Percentiles rank a stretch among this genome's conserved stretches.
Evolutionary conservation across 768 basidiomycete species (phyloP).

Genomic region (Collybia mongolica): DNA sequence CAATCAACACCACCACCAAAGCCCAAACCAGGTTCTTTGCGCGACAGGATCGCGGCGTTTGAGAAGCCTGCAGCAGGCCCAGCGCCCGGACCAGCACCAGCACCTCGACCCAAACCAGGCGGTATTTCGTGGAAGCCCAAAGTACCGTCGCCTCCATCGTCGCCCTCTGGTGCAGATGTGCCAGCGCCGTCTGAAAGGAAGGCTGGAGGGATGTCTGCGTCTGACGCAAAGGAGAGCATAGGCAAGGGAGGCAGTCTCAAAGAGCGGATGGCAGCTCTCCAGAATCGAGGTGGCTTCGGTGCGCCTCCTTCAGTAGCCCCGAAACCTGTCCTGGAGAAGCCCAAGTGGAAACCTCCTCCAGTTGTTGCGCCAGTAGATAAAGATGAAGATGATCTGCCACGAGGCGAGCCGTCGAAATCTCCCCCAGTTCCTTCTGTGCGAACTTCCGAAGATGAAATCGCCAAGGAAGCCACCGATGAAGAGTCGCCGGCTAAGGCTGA

Average conservation of each 20-base stretch:
- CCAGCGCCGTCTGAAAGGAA: conserved; percentile 22
- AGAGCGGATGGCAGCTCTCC: conserved; percentile 94
- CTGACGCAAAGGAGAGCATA: conserved; percentile 88
- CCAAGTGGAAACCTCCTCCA: conserved; percentile 87
- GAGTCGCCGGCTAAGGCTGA: conserved; percentile 14
- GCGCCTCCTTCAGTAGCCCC: conserved; percentile 51
- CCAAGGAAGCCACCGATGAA: conserved; percentile 16
- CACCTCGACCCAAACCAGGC: conserved; percentile 65
- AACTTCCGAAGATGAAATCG: conserved; percentile 16
- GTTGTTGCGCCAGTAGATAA: conserved; percentile 41
- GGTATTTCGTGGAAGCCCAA: conserved; percentile 74
- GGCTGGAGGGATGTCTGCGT: conserved; percentile 66
- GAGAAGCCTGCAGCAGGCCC: conserved; percentile 60
- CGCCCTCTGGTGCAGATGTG: conserved; percentile 24
- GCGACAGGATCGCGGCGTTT: conserved; percentile 88
- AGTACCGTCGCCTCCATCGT: conserved; percentile 48
- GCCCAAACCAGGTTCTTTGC: conserved; percentile 74
- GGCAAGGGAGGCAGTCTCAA: conserved; percentile 77
- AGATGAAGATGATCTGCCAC: conserved; percentile 39
- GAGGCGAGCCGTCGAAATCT: conserved; percentile 25
- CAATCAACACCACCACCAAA: conserved; percentile 50
- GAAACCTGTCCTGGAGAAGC: conserved; percentile 63
- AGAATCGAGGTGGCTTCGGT: conserved; percentile 81
- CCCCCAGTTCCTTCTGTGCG: conserved; percentile 27
- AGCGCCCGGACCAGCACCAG: conserved; percentile 33